These are phyloP conservation scores for Aquilaria yunnanensis DNA, from an alignment of 345 rosid species.

Conservation along the genomic window DNA sequence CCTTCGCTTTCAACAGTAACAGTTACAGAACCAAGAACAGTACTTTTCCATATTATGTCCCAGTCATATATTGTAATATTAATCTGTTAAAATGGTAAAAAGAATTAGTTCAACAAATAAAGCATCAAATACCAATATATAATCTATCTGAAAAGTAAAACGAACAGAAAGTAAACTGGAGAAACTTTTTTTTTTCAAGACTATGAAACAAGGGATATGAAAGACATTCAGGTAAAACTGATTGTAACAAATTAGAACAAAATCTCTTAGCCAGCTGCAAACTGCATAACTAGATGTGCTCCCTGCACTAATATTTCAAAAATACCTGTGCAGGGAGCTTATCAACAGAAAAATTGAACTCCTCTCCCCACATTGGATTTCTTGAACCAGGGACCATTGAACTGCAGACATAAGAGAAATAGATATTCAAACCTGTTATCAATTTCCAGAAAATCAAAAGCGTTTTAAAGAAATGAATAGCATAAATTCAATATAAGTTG, in stretches of 20 bases:
- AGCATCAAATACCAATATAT: neutral
- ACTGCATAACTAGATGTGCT: no score
- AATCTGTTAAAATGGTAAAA: constrained; percentile 42
- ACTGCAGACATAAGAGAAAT: constrained; percentile 35
- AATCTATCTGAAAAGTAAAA: neutral
- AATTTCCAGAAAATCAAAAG: constrained; percentile 14
- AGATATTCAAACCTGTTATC: constrained; percentile 8
- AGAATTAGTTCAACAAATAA: neutral
- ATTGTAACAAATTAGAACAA: neutral
- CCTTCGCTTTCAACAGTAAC: constrained; percentile 84
- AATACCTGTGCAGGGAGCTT: constrained; percentile 89
- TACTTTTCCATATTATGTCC: constrained; percentile 99
- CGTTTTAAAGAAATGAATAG: no score
- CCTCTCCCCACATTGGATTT: constrained; percentile 99
- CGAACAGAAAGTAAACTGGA: neutral
- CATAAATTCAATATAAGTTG: neutral
- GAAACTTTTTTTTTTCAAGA: neutral
- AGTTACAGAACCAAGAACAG: constrained; percentile 92
- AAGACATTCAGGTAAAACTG: neutral
- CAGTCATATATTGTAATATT: constrained; percentile 95
- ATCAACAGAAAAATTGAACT: constrained; percentile 83
- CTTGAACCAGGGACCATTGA: constrained; percentile 98
- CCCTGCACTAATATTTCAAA: constrained; percentile 2
- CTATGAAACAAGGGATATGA: neutral
- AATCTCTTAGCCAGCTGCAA: neutral